A percentile compares a stretch with the other conserved stretches of the same genome.
phyloP scores from a whole-genome alignment of 192 early-diverging fungal species.

The Dispira parvispora region DNA sequence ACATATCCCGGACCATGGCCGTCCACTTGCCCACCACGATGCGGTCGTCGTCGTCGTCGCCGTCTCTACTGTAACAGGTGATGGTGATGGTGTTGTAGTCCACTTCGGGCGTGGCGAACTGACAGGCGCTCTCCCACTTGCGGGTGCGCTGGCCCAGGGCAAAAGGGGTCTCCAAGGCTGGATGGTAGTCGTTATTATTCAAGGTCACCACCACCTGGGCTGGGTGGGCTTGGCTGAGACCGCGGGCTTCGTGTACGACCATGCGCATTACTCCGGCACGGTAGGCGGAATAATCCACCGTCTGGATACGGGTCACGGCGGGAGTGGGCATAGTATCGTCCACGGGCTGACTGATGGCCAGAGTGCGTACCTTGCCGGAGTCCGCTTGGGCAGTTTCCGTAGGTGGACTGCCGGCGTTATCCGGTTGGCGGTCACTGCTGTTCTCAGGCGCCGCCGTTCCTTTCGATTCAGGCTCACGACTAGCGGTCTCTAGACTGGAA shows the following conservation, averaged over 20 bases:
- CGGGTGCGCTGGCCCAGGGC: constrained; percentile 14
- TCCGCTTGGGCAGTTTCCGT: too few species aligned
- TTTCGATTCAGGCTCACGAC: too few species aligned
- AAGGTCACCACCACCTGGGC: constrained; percentile 31
- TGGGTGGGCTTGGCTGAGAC: constrained; percentile 12
- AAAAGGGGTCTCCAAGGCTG: constrained; percentile 17
- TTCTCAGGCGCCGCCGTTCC: too few species aligned
- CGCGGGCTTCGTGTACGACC: constrained; percentile 26
- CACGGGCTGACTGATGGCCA: too few species aligned
- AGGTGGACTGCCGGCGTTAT: too few species aligned
- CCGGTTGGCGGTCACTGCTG: too few species aligned
- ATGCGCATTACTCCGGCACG: constrained; percentile 36
- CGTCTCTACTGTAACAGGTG: constrained; percentile 22
- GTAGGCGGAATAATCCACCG: constrained; percentile 17
- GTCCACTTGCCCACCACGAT: constrained; percentile 23
- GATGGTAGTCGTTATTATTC: constrained; percentile 24
- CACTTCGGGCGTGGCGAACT: constrained; percentile 23
- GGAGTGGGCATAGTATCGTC: too few species aligned
- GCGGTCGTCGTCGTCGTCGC: constrained; percentile 21
- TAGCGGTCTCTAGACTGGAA: too few species aligned
- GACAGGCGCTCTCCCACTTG: constrained; percentile 28
- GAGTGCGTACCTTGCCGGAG: too few species aligned
- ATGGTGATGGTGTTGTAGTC: constrained; percentile 20
- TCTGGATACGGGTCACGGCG: too few species aligned
- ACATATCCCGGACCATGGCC: constrained; percentile 24